Base-by-base conservation (phyloP, 306 rosid genomes). In the Castanea crenata region DNA sequence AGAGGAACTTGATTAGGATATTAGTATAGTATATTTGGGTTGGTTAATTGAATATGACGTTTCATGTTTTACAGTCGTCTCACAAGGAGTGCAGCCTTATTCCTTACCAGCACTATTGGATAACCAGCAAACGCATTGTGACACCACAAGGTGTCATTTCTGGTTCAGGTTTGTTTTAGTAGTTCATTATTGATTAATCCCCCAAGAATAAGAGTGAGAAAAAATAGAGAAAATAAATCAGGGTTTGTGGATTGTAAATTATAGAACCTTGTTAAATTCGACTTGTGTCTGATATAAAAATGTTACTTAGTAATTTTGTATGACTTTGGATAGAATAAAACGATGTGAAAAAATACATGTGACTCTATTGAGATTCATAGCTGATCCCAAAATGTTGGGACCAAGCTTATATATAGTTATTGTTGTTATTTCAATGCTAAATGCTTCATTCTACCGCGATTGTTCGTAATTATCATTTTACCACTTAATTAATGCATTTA, bases 111-210 rank as follows among this genome's bases (percentile, higher is more conserved):
- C 96, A 88, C 73, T 92, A 73, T 70, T 93, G 98, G 98, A 91
- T 95, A 75, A 56, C 90, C 55, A 95, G 98, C 90, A 90, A 91
- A 74, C 98, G 96, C 64, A 91, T 93, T 77, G 89, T 95, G 78
- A 95, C 97, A 7, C 90, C 94, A 12, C 86, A 90, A 74, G 98
- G 97, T 67, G 75, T 93, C 80, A 84, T 95, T 80, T 92, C 94
- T 79, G 99, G 97, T 59, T 85, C 97, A 84, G 96, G 98, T 87
- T 83, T 35, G 86, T 77, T 71, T 49, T 68, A 57, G 13, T 73
- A 29, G 29, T 80, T 75, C 3, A 63, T 77, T 41, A 0, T 0
- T 41, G 0, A 8, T 41, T 14, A 63, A 6, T 35, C 35, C 55
- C 31, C 6, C 63, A 13, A 41, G 38, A 34, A 20, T 6, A 32